Evolutionary conservation across 257 asterid genomes (phyloP).

Genomic region (Penstemon newberryi): DNA sequence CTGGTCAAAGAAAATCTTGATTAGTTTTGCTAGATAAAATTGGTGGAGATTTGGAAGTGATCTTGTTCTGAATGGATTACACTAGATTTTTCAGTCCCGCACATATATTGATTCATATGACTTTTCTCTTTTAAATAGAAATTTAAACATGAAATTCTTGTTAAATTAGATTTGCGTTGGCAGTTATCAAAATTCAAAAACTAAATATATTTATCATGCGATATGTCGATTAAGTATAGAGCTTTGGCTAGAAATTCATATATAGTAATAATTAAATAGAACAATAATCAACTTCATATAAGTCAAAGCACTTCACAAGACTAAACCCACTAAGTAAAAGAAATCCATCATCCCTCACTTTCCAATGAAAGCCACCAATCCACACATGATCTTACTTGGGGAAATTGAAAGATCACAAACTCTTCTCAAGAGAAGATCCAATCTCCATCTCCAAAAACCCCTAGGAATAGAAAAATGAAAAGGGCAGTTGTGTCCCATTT

Average conservation of each 20-base stretch:
- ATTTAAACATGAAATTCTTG: no score
- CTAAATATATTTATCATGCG: neutral
- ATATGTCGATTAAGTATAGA: neutral
- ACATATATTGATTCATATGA: no score
- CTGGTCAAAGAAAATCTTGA: slow-evolving; percentile 5
- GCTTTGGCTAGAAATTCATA: neutral
- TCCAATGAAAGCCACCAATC: slow-evolving; percentile 46
- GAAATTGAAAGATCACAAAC: slow-evolving; percentile 50
- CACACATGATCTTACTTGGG: slow-evolving; percentile 64
- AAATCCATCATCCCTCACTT: slow-evolving; percentile 33
- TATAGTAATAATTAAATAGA: slow-evolving; percentile 23
- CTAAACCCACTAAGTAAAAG: slow-evolving; percentile 20
- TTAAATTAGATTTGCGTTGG: no score
- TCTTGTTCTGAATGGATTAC: neutral
- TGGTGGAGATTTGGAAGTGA: neutral
- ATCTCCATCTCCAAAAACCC: slow-evolving; percentile 23
- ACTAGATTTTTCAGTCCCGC: neutral
- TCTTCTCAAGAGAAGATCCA: slow-evolving; percentile 41
- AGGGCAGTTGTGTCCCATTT: slow-evolving; percentile 9
- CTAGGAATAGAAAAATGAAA: neutral
- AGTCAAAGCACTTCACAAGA: slow-evolving; percentile 33
- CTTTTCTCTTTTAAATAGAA: no score
- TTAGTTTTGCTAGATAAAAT: neutral
- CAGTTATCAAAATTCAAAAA: no score
- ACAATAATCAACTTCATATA: slow-evolving; percentile 32